Base-by-base conservation (phyloP, 1,139 yeast genomes). In the Nadsonia starkeyi-henricii region DNA sequence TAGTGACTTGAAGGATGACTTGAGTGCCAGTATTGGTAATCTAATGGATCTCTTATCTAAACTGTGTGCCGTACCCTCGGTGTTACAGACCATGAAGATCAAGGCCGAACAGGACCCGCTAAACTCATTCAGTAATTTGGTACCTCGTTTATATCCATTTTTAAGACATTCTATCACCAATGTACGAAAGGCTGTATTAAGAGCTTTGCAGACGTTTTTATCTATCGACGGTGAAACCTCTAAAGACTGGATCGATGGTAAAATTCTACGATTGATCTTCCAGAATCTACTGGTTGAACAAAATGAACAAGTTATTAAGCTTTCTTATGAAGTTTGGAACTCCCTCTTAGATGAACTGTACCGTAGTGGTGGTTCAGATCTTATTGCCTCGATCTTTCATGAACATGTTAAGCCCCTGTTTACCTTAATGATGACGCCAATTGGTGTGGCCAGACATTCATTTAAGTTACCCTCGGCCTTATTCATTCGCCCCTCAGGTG, bases 11-110 rank as follows among this genome's bases (percentile, higher is more conserved):
- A 79, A 85, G 56, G 98, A 91, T 62, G 98, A 91, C 62, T 71
- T 91, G 48, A 84, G 95, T 20, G 95, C 97, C 0, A 84, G 96
- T 17, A 89, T 91, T 48, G 97, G 97, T 43, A 85, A 95, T 2
- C 94, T 91, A 1, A 91, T 91, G 97, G 96, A 91, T 63, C 69
- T 91, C 42, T 71, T 91, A 53, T 93, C 96, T 1, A 86, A 83
- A 59, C 71, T 91, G 47, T 91, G 96, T 64, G 77, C 88, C 2
- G 91, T 82, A 63, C 77, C 79, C 5, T 79, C 80, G 58, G 96
- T 89, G 3, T 70, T 89, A 45, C 28, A 75, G 4, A 56, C 81
- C 26, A 77, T 91, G 73, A 70, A 81, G 55, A 68, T 70, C 33
- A 79, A 79, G 54, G 58, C 63, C 1, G 64, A 65, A 17, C 65